Conservation (phyloP, 192 early-diverging fungal genomes). For the Rhizophagus clarus region DNA sequence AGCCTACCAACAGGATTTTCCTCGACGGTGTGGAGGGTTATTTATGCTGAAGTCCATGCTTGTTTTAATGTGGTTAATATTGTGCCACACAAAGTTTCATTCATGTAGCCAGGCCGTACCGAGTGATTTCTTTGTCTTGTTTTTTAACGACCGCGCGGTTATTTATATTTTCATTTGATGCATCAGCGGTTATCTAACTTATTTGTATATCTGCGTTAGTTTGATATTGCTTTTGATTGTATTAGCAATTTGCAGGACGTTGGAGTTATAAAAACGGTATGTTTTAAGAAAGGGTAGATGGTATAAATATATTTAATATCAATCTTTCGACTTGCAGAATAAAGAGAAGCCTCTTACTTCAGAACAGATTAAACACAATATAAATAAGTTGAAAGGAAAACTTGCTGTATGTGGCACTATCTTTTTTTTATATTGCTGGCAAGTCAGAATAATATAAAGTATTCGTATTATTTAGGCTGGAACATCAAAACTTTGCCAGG, state of each 20-base stretch:
- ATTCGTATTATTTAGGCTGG: background rate
- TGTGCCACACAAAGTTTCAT: constrained; percentile 14
- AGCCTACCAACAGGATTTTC: background rate
- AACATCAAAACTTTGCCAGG: background rate
- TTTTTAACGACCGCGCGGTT: constrained; percentile 1
- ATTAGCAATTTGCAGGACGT: constrained; percentile 7
- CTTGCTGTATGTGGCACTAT: background rate
- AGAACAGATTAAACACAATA: background rate
- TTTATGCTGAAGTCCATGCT: background rate
- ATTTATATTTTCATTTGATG: constrained; percentile 1
- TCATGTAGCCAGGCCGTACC: background rate
- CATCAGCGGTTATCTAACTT: constrained; percentile 21
- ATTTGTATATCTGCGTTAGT: constrained; percentile 9
- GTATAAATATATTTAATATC: background rate
- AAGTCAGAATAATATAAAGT: background rate
- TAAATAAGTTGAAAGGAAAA: constrained; percentile 13
- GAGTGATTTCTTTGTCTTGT: constrained; percentile 9
- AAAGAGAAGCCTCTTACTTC: constrained; percentile 13
- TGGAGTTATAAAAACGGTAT: constrained; percentile 16
- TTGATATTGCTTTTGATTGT: constrained; percentile 16
- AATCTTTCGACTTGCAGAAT: background rate
- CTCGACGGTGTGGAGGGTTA: background rate
- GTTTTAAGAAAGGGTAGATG: background rate
- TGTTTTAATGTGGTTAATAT: constrained; percentile 11
- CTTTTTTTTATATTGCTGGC: background rate